Percentiles rank a stretch among this genome's conserved stretches.
phyloP scores from a whole-genome alignment of 768 basidiomycete species.

The Suillus weaverae region DNA sequence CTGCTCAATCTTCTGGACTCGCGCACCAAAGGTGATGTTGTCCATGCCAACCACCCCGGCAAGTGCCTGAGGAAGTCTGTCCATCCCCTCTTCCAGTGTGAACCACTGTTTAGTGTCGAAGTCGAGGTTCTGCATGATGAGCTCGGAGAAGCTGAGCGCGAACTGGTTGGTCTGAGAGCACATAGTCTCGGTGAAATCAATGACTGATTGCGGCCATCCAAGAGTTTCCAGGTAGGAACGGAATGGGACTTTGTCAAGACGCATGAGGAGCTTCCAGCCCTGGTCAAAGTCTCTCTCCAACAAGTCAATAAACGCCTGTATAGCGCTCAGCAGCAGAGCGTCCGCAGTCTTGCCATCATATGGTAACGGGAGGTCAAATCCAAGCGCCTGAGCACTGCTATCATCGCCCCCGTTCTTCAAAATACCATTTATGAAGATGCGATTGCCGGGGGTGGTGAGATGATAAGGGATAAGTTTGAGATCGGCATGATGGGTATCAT shows the following conservation, averaged over 20 bases:
- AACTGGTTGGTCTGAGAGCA: slow-evolving; percentile 25
- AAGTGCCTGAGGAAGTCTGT: slow-evolving; percentile 22
- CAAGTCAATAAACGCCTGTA: not conserved
- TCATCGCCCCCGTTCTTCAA: slow-evolving; percentile 7
- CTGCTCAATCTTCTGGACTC: slow-evolving; percentile 16
- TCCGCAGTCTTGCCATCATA: slow-evolving; percentile 5
- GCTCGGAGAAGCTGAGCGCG: slow-evolving; percentile 25
- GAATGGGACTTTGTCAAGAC: slow-evolving; percentile 20
- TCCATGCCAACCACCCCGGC: slow-evolving; percentile 18
- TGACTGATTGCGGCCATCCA: slow-evolving; percentile 17
- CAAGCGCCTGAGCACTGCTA: not conserved
- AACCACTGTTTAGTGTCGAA: slow-evolving; percentile 22
- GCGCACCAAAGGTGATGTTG: slow-evolving; percentile 22
- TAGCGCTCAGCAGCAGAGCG: slow-evolving; percentile 2
- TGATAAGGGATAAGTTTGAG: slow-evolving; percentile 8
- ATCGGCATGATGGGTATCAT: slow-evolving; percentile 4
- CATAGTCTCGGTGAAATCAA: slow-evolving; percentile 26
- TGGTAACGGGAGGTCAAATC: slow-evolving; percentile 1
- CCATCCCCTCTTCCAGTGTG: slow-evolving; percentile 22
- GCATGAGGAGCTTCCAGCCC: slow-evolving; percentile 14
- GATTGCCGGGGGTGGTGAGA: slow-evolving; percentile 4
- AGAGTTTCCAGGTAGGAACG: slow-evolving; percentile 17
- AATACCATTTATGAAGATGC: slow-evolving; percentile 4
- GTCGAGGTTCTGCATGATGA: slow-evolving; percentile 25
- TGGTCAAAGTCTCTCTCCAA: slow-evolving; percentile 4